Conservation (phyloP, 2,329 filamentous ascomycete genomes). For the Camptophora hylomeconis region DNA sequence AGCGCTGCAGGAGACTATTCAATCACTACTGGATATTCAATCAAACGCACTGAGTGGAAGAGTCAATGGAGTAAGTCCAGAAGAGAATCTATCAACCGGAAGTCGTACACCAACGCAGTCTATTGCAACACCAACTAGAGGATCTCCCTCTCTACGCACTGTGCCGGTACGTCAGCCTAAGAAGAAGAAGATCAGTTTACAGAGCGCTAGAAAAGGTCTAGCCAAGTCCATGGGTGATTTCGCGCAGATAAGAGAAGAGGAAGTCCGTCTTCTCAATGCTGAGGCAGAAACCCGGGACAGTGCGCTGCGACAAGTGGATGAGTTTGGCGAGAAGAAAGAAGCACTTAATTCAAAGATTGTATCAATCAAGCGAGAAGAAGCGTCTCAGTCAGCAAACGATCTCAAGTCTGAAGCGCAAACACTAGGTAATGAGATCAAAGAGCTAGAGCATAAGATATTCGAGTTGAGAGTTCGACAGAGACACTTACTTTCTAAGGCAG, state of each 20-base stretch:
- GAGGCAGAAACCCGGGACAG: slow-evolving; percentile 32
- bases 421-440: slow-evolving; percentile 43
- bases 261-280: slow-evolving; percentile 36
- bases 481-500: slow-evolving; percentile 38
- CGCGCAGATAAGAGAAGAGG: slow-evolving; percentile 42
- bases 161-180: slow-evolving; percentile 26
- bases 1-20: slow-evolving; percentile 44
- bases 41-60: slow-evolving; percentile 41
- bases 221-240: slow-evolving; percentile 43
- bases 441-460: slow-evolving; percentile 42
- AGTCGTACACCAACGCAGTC: slow-evolving; percentile 32
- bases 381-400: slow-evolving; percentile 30
- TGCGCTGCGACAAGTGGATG: slow-evolving; percentile 37
- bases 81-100: slow-evolving; percentile 30
- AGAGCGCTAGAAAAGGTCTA: slow-evolving; percentile 42
- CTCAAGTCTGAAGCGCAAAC: slow-evolving; percentile 38
- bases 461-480: slow-evolving; percentile 43
- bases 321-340: slow-evolving; percentile 36
- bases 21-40: slow-evolving; percentile 48
- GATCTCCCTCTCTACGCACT: slow-evolving; percentile 23
- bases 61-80: slow-evolving; percentile 25
- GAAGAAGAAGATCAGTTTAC: slow-evolving; percentile 37
- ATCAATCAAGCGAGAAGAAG: slow-evolving; percentile 27
- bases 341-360: slow-evolving; percentile 39
- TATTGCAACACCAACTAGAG: slow-evolving; percentile 13